These are phyloP conservation scores for Pleurotus platypus DNA, from an alignment of 768 basidiomycete genomes.

Conservation along the genomic window DNA sequence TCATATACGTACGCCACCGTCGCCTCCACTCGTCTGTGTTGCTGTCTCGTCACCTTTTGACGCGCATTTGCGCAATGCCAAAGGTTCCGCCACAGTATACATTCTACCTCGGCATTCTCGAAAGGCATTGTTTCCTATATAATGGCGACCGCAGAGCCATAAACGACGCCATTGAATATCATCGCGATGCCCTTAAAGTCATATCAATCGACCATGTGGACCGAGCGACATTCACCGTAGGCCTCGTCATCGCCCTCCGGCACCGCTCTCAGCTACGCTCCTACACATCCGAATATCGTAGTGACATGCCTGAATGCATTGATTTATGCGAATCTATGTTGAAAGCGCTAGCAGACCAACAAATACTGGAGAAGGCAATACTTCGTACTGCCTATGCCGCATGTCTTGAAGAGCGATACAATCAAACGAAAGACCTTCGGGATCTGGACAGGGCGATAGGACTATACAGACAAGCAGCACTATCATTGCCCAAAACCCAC, in stretches of 20 bases:
- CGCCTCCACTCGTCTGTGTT: too few species aligned
- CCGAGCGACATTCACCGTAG: background rate
- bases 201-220: background rate
- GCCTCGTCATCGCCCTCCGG: background rate
- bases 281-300: background rate
- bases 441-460: background rate
- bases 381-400: background rate
- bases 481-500: background rate
- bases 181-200: background rate
- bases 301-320: background rate
- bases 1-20: too few species aligned
- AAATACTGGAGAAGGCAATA: background rate
- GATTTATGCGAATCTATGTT: background rate
- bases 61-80: background rate
- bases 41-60: too few species aligned
- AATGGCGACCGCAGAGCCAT: background rate
- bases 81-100: background rate
- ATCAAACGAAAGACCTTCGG: background rate
- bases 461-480: background rate
- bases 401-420: background rate
- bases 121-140: background rate
- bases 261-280: background rate
- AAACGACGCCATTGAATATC: background rate
- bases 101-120: background rate
- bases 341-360: background rate